These are phyloP conservation scores for Microcos paniculata DNA, from an alignment of 345 rosid species.

Conservation along the genomic window DNA sequence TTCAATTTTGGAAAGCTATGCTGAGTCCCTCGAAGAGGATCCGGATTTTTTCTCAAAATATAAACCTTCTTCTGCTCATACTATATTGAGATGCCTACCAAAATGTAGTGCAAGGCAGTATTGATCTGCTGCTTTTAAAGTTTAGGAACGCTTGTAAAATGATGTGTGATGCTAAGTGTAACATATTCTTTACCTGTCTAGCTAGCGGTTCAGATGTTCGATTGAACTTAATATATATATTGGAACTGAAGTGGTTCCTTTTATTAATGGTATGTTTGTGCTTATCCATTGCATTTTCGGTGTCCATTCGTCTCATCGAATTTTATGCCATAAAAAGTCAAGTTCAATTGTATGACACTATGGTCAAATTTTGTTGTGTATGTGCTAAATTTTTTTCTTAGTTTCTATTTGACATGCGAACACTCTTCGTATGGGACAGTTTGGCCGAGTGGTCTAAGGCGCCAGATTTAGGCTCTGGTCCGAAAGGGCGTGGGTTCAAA, in stretches of 20 bases:
- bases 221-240: background rate
- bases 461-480: constrained; percentile 99
- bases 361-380: too few relatives aligned
- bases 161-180: constrained; percentile 23
- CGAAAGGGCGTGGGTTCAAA: constrained; percentile 99
- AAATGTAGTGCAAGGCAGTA: constrained; percentile 24
- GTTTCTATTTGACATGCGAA: too few relatives aligned
- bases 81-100: constrained; percentile 39
- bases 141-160: constrained; percentile 11
- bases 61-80: constrained; percentile 30
- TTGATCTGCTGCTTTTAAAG: constrained; percentile 22
- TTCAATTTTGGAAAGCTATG: constrained; percentile 46
- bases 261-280: background rate
- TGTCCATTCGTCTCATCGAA: background rate
- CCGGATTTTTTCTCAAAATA: constrained; percentile 46
- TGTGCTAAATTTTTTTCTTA: background rate
- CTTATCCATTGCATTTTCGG: background rate
- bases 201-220: background rate
- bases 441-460: constrained; percentile 99
- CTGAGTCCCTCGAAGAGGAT: constrained; percentile 50
- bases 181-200: constrained; percentile 3
- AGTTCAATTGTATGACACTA: too few relatives aligned
- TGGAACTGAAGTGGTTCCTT: constrained; percentile 16
- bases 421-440: constrained; percentile 39
- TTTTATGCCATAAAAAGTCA: too few relatives aligned